Evolutionary conservation across 352 stramenopile genomes (phyloP).

Genomic region (Globisporangium abappressorium): DNA sequence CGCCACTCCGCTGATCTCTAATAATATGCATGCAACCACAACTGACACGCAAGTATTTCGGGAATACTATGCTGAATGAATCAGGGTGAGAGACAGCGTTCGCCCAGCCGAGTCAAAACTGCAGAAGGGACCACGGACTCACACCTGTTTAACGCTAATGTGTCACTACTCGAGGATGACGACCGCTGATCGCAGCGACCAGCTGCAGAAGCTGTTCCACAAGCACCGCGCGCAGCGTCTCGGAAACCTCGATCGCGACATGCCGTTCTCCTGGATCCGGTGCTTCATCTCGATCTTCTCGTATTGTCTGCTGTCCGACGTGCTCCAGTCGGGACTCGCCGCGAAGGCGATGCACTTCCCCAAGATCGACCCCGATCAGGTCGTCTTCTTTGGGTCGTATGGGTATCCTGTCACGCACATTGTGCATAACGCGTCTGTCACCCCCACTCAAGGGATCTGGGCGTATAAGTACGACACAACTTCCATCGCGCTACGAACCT

Average conservation of each 20-base stretch:
- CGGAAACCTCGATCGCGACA: not conserved
- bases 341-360: not conserved
- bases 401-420: constrained; percentile 2
- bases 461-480: constrained; percentile 30
- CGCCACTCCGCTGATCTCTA: not conserved
- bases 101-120: not conserved
- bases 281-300: constrained; percentile 16
- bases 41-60: not conserved
- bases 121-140: not conserved
- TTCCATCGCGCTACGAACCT: constrained; percentile 18
- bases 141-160: not conserved
- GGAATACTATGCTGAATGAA: not conserved
- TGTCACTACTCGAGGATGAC: not conserved
- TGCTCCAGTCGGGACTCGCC: constrained; percentile 12
- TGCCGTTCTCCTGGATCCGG: constrained; percentile 16
- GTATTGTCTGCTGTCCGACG: constrained; percentile 24
- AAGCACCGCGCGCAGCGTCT: not conserved
- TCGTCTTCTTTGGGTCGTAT: constrained; percentile 7
- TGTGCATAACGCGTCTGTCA: not conserved
- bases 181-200: not conserved
- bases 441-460: constrained; percentile 8
- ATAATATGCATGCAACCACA: not conserved
- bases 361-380: not conserved
- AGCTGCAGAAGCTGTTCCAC: not conserved
- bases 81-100: not conserved